Base-by-base conservation (phyloP, 805 yeast species). In the Tetrapisispora phaffii region DNA sequence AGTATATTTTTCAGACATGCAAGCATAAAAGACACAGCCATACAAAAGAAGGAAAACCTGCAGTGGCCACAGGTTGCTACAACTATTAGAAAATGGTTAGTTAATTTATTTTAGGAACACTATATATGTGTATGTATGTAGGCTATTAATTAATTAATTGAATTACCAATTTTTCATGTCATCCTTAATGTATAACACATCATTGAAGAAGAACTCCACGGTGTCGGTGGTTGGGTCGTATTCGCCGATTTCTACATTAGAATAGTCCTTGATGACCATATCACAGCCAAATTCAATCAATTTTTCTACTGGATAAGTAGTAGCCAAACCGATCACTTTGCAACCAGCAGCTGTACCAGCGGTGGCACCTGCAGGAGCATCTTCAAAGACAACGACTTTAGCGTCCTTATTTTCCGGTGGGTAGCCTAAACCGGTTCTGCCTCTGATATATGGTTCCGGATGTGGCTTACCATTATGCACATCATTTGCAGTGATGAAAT, bases 271-370 rank as follows among this genome's bases (percentile, higher is more conserved):
- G 49, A 86, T 86, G 46, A 85, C 88, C 62, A 80, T 82, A 58
- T 79, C 82, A 51, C 94, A 94, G 56, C 95, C 95, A 45, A 85
- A 76, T 45, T 71, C 75, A 66, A 79, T 74, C 47, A 85, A 82
- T 60, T 74, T 74, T 49, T 78, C 80, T 34, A 84, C 75, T 51
- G 74, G 79, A 65, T 82, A 84, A 44, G 93, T 79, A 49, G 90
- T 81, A 53, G 89, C 83, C 65, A 85, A 81, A 60, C 94, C 95
- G 55, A 85, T 78, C 49, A 84, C 82, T 60, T 75, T 72, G 62
- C 93, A 87, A 48, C 89, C 94, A 22, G 93, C 89, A 45, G 75
- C 84, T 60, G 79, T 77, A 59, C 94, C 95, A 34, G 95, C 90
- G 56, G 76, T 67, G 51, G 85, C 78, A 60, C 95, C 95, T 41